These are phyloP conservation scores for Cutaneotrichosporon sp. DNA, from an alignment of 1,284 basidiomycete genomes.

Conservation along the genomic window DNA sequence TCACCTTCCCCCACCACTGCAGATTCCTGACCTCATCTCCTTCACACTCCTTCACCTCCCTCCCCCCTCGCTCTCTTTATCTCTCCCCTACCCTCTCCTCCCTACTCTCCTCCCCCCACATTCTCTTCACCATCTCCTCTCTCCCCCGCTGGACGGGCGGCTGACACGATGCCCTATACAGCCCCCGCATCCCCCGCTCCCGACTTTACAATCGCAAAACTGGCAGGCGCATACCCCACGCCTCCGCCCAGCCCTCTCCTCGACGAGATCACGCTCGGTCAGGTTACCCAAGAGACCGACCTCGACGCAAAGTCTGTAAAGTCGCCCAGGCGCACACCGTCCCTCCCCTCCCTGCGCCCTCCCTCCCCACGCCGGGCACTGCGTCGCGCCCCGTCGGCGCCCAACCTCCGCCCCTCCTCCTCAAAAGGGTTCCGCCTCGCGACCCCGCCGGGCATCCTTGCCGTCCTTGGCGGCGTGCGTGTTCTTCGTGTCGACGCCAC, in stretches of 20 bases:
- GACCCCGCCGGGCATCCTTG: slow-evolving; percentile 14
- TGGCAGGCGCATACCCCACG: slow-evolving; percentile 3
- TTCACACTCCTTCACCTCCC: neutral
- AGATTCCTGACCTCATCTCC: neutral
- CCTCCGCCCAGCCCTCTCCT: slow-evolving; percentile 9
- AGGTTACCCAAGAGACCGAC: neutral
- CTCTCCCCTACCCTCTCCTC: neutral
- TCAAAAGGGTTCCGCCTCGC: slow-evolving; percentile 10
- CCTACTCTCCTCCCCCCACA: too few relatives aligned
- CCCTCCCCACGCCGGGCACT: neutral
- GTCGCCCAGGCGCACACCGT: slow-evolving; percentile 2
- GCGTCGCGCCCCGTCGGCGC: slow-evolving; percentile 2
- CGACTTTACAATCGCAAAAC: neutral
- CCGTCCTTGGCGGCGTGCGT: slow-evolving; percentile 19
- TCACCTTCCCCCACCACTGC: neutral
- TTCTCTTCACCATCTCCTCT: neutral
- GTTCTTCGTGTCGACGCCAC: slow-evolving; percentile 16
- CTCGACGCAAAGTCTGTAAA: neutral
- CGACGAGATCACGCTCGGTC: neutral
- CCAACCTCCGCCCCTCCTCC: neutral
- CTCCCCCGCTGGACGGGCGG: neutral
- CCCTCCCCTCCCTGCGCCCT: neutral
- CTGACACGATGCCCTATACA: slow-evolving; percentile 13
- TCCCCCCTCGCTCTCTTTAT: neutral
- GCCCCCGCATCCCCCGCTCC: slow-evolving; percentile 4